Evolutionary conservation across 2,329 filamentous ascomycete genomes (phyloP), one percentile per base, ranked within the genome.

Genomic region (Arthroderma sp.): DNA sequence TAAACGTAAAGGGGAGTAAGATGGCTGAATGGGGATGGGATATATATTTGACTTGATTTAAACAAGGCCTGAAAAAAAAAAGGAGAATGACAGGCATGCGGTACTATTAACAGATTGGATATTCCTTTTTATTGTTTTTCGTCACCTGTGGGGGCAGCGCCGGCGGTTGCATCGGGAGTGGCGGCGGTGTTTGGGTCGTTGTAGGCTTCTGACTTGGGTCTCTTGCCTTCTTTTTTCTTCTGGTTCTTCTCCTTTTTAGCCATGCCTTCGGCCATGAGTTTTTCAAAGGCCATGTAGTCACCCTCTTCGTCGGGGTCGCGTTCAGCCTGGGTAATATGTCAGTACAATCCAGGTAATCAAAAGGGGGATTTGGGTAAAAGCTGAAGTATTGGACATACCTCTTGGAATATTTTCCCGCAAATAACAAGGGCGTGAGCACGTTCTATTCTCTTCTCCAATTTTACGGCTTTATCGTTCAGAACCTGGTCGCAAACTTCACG

Each of bases 281-380:
- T 87, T 64, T 98, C 91, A 55, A 98, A 98, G 10, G 89, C 88
- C 78, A 98, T 93, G 67, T 94, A 96, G 58, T 96, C 91, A 52
- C 91, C 89, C 66, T 98, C 91, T 69, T 98, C 91, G 52, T 98
- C 91, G 36, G 89, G 83, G 44, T 89, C 83, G 50, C 91, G 81
- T 63, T 83, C 76, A 36, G 89, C 86, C 88, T 95, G 53, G 40
- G 36, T 5, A 43, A 4, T 15, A 44, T 27, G 43, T 54, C 48
- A 53, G 51, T 36, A 48, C 27, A 32, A 29, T 6, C 28, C 40
- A 40, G 31, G 29, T 34, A n/a, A 42, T 44, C 5, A 29, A 45
- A 11, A 28, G 36, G 40, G 37, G 22, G 22, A 38, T 6, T 22
- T 6, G n/a, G 22, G 38, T 6, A 38, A 15, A 37, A 34, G 40